Evolutionary conservation across 164 flowering plant genomes (phyloP).

Genomic region (Annona cherimola): DNA sequence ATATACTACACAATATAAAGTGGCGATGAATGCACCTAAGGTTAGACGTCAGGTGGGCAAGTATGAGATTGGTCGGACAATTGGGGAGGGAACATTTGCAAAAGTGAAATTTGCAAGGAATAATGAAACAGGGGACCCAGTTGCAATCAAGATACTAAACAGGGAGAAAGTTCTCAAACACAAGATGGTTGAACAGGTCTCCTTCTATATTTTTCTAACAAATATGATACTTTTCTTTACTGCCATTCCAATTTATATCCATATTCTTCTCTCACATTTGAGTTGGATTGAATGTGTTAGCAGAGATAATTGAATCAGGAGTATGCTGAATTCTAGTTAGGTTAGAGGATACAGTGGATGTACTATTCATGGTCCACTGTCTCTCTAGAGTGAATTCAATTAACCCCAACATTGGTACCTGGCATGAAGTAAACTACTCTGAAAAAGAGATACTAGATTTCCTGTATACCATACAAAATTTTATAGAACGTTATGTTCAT

Average conservation of each 20-base stretch:
- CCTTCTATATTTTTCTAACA: not conserved
- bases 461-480: not conserved
- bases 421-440: not conserved
- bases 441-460: not conserved
- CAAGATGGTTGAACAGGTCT: constrained; percentile 77
- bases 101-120: constrained; percentile 72
- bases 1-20: not conserved
- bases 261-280: not conserved
- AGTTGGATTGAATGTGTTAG: not conserved
- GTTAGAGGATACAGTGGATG: not conserved
- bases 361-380: not conserved
- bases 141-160: constrained; percentile 68
- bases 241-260: not conserved
- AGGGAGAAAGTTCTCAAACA: constrained; percentile 75
- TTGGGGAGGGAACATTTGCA: constrained; percentile 79
- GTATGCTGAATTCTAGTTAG: not conserved
- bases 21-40: constrained; percentile 5
- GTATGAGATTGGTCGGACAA: constrained; percentile 69
- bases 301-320: not conserved
- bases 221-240: not conserved
- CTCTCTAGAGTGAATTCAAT: not conserved
- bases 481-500: no score
- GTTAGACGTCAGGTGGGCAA: constrained; percentile 38
- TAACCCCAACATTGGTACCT: not conserved
- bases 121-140: constrained; percentile 60